Conservation (phyloP, 441 rosid species). For the Corymbia citriodora region DNA sequence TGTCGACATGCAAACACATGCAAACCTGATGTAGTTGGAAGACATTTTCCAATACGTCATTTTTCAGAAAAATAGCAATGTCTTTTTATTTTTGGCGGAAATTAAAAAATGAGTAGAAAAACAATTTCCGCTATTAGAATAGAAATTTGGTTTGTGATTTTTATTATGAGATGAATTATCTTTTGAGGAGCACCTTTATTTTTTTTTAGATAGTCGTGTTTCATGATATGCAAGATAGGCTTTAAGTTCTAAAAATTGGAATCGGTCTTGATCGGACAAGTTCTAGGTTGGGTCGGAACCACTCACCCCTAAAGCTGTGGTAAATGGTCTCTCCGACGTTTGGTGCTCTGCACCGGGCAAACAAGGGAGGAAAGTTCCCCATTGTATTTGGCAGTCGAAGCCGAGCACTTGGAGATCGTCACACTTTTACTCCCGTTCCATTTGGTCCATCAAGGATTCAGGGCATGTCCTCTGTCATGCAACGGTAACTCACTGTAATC, state of each 20-base stretch:
- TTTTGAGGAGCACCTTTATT: no score
- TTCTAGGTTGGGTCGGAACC: background rate
- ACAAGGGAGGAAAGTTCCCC: background rate
- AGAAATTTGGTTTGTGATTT: background rate
- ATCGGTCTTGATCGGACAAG: accelerated
- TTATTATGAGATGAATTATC: background rate
- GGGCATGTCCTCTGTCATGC: background rate
- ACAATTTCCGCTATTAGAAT: accelerated
- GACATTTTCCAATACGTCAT: background rate
- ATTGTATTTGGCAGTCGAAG: background rate
- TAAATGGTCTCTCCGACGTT: background rate
- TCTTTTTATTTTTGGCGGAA: accelerated
- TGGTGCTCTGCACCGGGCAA: background rate
- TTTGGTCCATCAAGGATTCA: background rate
- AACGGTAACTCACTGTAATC: background rate
- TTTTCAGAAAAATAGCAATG: accelerated
- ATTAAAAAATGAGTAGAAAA: background rate
- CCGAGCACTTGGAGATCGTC: background rate
- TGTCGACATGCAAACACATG: no score
- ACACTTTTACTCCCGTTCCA: background rate
- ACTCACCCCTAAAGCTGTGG: background rate
- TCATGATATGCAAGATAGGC: accelerated
- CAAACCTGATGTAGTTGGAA: background rate
- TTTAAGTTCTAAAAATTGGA: accelerated
- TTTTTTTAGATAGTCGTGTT: background rate